Evolutionary conservation across 2,329 filamentous ascomycete species (phyloP), one percentile per base, ranked within the genome.

Genomic region (Ambrosiella beaveri): DNA sequence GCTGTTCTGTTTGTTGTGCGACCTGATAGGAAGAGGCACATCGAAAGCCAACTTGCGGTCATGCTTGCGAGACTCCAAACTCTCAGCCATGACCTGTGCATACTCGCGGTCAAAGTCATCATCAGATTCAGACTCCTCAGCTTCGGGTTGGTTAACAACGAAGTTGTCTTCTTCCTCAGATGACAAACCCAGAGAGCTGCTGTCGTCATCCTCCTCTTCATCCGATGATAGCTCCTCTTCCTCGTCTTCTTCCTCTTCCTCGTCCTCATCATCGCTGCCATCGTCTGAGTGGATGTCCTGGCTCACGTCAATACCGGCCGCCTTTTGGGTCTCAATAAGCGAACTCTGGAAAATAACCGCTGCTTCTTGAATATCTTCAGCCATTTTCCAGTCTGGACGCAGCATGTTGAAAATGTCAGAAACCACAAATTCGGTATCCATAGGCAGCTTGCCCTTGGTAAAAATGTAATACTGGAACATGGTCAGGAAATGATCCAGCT

Each of bases 21-120:
- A 69, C 58, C 88, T 85, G 71, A 98, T 90, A 0, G 93, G 93
- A n/a, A 98, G 73, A 1, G 94, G 89, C n/a, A 97, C 88, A 68
- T 98, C 94, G 66, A 98, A 96, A 56, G 93, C 78, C 36, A 87
- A 82, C 71, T 95, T 96, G 62, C 93, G 86, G 66, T 98, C 93
- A 64, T 95, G 95, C 65, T 95, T 96, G 64, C 93, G 82, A 3
- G 91, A 94, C 64, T 98, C 93, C 65, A 95, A 74, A 71, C 91
- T 96, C 70, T 98, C 93, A 55, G 90, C 81, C 91, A 98, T 97
- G 81, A 98, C 86, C 70, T 95, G 96, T 41, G 93, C 90, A 69
- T 95, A 93, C 70, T 97, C 93, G 65, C 91, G 87, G 67, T 98
- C 94, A 68, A 98, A 98, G 47, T 98, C 93, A 6, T 91, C 93